Percentiles rank a stretch among this genome's conserved stretches.
Evolutionary conservation across 768 basidiomycete genomes (phyloP).

Genomic region (Tephrocybe rancida): DNA sequence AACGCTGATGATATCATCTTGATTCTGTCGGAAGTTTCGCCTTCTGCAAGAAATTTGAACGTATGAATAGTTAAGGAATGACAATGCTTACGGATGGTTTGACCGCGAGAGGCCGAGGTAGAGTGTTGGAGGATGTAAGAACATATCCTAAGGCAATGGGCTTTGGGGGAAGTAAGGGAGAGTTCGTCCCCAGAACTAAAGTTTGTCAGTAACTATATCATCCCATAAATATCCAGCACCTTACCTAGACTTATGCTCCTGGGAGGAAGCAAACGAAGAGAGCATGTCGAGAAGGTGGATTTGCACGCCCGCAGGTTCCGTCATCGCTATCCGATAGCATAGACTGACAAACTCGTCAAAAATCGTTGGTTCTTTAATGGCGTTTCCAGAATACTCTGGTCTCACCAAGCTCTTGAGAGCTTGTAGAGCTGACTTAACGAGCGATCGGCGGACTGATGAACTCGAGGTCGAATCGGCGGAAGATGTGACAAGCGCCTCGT

Average conservation of each 20-base stretch:
- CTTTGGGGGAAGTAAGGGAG: slow-evolving; percentile 45
- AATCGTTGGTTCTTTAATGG: slow-evolving; percentile 76
- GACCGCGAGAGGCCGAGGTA: slow-evolving; percentile 55
- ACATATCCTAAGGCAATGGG: slow-evolving; percentile 83
- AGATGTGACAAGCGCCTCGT: slow-evolving; percentile 77
- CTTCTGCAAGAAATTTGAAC: slow-evolving; percentile 37
- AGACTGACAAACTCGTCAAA: slow-evolving; percentile 91
- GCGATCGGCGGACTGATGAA: slow-evolving; percentile 41
- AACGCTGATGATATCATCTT: slow-evolving; percentile 68
- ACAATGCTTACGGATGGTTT: slow-evolving; percentile 48
- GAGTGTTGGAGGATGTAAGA: slow-evolving; percentile 78
- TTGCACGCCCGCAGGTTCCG: slow-evolving; percentile 75
- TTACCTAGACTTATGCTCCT: slow-evolving; percentile 26
- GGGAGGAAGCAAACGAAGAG: slow-evolving; percentile 53
- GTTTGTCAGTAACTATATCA: neutral
- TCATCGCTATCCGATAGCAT: slow-evolving; percentile 89
- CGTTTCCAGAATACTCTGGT: slow-evolving; percentile 79
- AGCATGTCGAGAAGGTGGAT: slow-evolving; percentile 73
- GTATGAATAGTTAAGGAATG: neutral
- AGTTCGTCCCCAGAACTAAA: slow-evolving; percentile 36
- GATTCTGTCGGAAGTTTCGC: slow-evolving; percentile 56
- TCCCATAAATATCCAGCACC: slow-evolving; percentile 6
- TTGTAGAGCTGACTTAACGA: slow-evolving; percentile 66
- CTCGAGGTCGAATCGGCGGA: slow-evolving; percentile 57
- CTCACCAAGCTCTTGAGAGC: slow-evolving; percentile 81